Evolutionary conservation across 2,329 filamentous ascomycete species (phyloP).

Genomic region (Colletotrichum cordylinicola): DNA sequence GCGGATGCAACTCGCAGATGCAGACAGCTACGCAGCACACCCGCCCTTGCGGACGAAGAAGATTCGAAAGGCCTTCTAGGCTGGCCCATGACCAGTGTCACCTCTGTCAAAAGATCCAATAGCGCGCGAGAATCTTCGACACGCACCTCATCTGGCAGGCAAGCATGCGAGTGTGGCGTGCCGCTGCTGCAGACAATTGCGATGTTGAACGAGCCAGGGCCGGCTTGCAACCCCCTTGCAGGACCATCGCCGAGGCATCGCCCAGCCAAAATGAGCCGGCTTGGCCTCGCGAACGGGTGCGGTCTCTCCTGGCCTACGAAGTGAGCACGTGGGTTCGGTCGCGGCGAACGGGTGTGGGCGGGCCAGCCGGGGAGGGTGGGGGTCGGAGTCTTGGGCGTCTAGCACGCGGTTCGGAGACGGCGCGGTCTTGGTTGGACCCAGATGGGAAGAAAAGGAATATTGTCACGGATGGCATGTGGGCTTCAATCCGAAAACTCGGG

Average conservation of each 20-base stretch:
- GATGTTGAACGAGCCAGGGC: neutral
- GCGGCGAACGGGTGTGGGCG: neutral
- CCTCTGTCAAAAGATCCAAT: neutral
- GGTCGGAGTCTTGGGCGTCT: neutral
- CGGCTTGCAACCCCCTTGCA: neutral
- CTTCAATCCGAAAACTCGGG: neutral
- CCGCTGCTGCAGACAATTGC: neutral
- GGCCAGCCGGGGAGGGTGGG: neutral
- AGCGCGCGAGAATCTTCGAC: neutral
- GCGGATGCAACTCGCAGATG: neutral
- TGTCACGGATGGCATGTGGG: neutral
- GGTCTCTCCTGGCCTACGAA: constrained; percentile 15
- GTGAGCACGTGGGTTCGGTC: constrained; percentile 15
- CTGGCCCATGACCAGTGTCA: neutral
- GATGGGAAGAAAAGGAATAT: neutral
- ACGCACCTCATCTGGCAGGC: neutral
- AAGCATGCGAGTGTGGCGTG: neutral
- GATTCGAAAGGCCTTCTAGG: neutral
- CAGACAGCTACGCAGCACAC: neutral
- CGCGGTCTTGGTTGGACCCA: neutral
- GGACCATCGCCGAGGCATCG: neutral
- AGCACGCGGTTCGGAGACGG: neutral
- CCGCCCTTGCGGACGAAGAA: neutral
- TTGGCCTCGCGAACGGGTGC: neutral
- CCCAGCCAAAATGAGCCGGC: neutral